Conservation (phyloP, 257 asterid genomes). For the Nicotiana undulata region DNA sequence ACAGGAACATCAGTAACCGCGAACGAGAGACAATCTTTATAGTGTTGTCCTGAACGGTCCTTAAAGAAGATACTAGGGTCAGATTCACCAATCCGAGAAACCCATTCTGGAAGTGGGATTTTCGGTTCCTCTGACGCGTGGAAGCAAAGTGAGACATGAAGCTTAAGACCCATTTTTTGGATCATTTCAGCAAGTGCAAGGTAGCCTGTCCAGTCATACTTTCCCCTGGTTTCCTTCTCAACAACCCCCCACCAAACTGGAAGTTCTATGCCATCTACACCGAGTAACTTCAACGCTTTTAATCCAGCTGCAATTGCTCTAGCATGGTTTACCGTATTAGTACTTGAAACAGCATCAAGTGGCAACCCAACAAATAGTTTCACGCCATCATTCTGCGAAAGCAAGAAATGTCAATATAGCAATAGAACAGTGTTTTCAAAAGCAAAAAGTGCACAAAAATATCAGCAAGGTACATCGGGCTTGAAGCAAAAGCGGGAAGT, state of each 20-base stretch:
- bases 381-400: constrained; percentile 40
- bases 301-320: constrained; percentile 78
- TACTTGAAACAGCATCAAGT: constrained; percentile 54
- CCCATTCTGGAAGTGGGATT: constrained; percentile 64
- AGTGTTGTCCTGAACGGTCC: constrained; percentile 52
- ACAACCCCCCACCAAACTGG: constrained; percentile 96
- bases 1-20: constrained; percentile 68
- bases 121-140: constrained; percentile 45
- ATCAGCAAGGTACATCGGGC: no score
- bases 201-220: constrained; percentile 70
- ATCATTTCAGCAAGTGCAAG: constrained; percentile 59
- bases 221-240: constrained; percentile 59
- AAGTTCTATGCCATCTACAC: constrained; percentile 85
- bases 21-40: constrained; percentile 59
- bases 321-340: constrained; percentile 48
- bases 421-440: neutral
- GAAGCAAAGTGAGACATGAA: constrained; percentile 63
- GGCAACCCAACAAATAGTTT: constrained; percentile 80
- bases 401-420: neutral
- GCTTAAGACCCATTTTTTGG: constrained; percentile 52
- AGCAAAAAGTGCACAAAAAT: neutral
- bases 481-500: neutral
- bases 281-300: constrained; percentile 69
- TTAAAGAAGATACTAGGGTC: constrained; percentile 48
- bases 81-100: constrained; percentile 48